phyloP scores from a whole-genome alignment of 1,284 basidiomycete species.

The Cystobasidium slooffiae region DNA sequence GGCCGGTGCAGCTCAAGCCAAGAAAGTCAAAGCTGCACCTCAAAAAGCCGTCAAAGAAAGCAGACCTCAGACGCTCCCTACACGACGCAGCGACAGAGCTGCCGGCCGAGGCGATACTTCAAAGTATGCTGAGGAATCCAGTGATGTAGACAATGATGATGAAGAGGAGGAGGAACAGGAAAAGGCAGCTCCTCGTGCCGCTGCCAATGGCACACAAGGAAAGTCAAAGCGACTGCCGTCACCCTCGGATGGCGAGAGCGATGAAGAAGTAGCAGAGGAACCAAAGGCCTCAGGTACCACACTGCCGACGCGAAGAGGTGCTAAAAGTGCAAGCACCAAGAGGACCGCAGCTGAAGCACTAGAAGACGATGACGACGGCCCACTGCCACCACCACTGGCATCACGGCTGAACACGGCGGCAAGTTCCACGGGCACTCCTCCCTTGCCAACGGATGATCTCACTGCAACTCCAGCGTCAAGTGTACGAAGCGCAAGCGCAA shows the following conservation, averaged over 20 bases:
- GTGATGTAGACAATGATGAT: constrained; percentile 29
- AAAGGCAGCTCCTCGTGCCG: neutral
- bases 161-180: constrained; percentile 11
- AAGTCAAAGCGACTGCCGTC: neutral
- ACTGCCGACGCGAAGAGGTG: neutral
- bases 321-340: neutral
- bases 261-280: neutral
- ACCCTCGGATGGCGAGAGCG: constrained; percentile 5
- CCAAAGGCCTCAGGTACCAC: neutral
- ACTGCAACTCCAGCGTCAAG: neutral
- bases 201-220: neutral
- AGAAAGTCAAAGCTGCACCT: neutral
- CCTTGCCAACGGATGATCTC: neutral
- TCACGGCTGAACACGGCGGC: neutral
- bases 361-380: constrained; percentile 8
- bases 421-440: neutral
- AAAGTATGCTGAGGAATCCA: constrained; percentile 28
- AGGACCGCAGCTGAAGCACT: neutral
- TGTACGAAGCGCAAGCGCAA: neutral
- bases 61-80: constrained; percentile 15
- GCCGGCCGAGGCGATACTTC: neutral
- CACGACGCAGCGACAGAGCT: constrained; percentile 6
- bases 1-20: neutral
- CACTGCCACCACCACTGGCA: constrained; percentile 3
- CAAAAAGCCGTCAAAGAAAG: neutral